phyloP scores from a whole-genome alignment of 108 stramenopile genomes.

The Craspedostauros australis region DNA sequence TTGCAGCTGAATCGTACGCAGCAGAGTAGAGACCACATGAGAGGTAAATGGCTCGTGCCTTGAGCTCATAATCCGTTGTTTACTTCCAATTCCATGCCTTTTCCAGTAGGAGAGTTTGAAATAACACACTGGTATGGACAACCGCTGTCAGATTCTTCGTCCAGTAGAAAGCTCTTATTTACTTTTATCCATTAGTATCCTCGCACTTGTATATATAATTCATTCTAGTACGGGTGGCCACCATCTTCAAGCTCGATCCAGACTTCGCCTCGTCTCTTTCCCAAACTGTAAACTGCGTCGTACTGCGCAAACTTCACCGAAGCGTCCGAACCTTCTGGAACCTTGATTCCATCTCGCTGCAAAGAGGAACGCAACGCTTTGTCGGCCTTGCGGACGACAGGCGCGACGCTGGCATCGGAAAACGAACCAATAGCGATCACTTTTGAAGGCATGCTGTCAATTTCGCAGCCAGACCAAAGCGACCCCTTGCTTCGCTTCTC shows the following conservation, averaged over 20 bases:
- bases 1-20: too few relatives aligned
- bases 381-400: constrained; percentile 68
- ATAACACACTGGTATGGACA: too few relatives aligned
- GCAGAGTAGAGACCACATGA: too few relatives aligned
- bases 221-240: constrained; percentile 35
- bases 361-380: constrained; percentile 42
- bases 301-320: constrained; percentile 81
- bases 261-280: constrained; percentile 80
- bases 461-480: constrained; percentile 41
- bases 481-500: constrained; percentile 43
- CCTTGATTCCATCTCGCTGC: constrained; percentile 55
- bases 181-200: too few relatives aligned
- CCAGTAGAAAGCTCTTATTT: too few relatives aligned
- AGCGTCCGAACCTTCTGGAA: constrained; percentile 10
- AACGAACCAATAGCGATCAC: constrained; percentile 75
- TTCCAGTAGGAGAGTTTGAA: too few relatives aligned
- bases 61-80: too few relatives aligned
- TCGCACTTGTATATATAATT: too few relatives aligned
- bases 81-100: too few relatives aligned
- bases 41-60: too few relatives aligned
- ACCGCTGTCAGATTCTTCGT: too few relatives aligned
- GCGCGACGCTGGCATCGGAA: constrained; percentile 73
- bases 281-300: constrained; percentile 85
- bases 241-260: constrained; percentile 80
- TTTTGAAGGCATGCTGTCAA: constrained; percentile 30